Evolutionary conservation across 73 alveolate genomes (phyloP).

Genomic region (Paramecium pentaurelia): DNA sequence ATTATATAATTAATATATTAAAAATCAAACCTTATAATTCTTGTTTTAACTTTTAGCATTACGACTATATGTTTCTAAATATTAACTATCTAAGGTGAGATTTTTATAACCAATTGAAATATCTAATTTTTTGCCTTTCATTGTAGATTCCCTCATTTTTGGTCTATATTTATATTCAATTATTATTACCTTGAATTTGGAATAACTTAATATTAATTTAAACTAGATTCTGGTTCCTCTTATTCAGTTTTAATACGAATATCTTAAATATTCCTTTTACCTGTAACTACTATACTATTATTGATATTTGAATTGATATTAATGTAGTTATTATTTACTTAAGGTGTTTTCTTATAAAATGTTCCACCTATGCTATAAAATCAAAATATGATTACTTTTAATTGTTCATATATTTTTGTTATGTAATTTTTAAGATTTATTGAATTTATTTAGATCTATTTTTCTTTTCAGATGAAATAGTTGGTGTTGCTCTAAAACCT

Average conservation of each 20-base stretch:
- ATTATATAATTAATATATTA: background rate
- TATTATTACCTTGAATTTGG: constrained; percentile 8
- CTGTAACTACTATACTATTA: constrained; percentile 23
- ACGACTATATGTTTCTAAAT: background rate
- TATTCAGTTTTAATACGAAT: constrained; percentile 11
- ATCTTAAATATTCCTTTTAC: background rate
- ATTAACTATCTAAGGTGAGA: background rate
- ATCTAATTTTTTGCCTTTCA: constrained; percentile 4
- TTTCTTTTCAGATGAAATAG: constrained; percentile 31
- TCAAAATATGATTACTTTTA: background rate
- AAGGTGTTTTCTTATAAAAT: background rate
- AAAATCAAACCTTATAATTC: constrained; percentile 24
- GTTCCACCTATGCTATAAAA: background rate
- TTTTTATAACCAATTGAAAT: constrained; percentile 20
- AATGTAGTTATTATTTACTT: constrained; percentile 6
- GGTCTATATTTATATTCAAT: background rate
- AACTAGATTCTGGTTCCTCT: constrained; percentile 22
- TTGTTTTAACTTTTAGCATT: constrained; percentile 23
- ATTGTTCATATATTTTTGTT: background rate
- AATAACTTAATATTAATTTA: background rate
- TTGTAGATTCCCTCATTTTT: constrained; percentile 5
- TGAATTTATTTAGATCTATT: background rate
- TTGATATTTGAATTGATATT: constrained; percentile 21
- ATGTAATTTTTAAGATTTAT: background rate
- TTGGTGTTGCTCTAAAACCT: background rate